These are phyloP conservation scores for Vachellia pachyceras DNA, from an alignment of 306 rosid species.

Conservation along the genomic window DNA sequence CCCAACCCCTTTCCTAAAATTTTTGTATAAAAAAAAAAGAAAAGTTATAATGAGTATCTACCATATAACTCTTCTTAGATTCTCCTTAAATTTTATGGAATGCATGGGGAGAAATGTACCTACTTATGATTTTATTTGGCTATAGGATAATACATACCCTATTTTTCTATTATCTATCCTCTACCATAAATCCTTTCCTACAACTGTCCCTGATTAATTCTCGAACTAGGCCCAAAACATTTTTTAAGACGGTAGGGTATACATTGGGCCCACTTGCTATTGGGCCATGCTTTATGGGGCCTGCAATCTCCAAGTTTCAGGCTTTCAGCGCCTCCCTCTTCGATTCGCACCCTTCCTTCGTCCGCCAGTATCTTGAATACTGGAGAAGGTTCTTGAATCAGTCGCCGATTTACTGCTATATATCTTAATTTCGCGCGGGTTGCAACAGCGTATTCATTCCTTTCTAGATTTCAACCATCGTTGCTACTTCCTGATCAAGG, in stretches of 20 bases:
- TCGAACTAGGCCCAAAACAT: background rate
- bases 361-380: background rate
- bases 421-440: background rate
- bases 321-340: background rate
- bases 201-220: background rate
- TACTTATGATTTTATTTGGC: too few relatives aligned
- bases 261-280: background rate
- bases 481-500: background rate
- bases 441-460: background rate
- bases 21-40: too few relatives aligned
- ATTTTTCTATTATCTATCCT: background rate
- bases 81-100: too few relatives aligned
- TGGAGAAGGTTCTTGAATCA: conserved; percentile 22
- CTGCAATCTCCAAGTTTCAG: background rate
- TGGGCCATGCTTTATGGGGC: background rate
- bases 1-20: too few relatives aligned
- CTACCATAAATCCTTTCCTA: background rate
- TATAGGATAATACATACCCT: background rate
- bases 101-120: too few relatives aligned
- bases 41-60: too few relatives aligned
- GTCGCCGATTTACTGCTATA: background rate
- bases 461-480: background rate
- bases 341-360: too few relatives aligned
- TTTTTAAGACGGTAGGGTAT: too few relatives aligned
- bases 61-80: too few relatives aligned